These are phyloP conservation scores for Aspergillus ibericus DNA, from an alignment of 2,329 filamentous ascomycete species.

Conservation along the genomic window DNA sequence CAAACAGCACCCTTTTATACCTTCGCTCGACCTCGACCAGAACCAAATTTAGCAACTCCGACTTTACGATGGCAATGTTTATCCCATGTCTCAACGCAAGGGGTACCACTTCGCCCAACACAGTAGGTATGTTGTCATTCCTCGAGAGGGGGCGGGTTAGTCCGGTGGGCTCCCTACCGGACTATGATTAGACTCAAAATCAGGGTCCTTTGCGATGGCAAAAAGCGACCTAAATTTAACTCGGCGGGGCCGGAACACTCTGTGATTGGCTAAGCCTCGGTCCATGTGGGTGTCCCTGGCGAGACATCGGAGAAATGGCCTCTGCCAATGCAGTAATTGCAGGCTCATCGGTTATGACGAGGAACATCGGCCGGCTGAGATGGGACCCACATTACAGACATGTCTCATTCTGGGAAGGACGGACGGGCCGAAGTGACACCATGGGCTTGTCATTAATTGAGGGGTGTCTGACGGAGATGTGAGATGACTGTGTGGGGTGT, in stretches of 20 bases:
- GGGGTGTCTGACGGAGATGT: neutral
- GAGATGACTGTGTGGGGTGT: neutral
- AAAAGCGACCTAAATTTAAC: neutral
- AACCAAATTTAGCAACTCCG: neutral
- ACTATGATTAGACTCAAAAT: neutral
- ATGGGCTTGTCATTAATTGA: neutral
- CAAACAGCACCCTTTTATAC: neutral
- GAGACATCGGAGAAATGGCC: neutral
- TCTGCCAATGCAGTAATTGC: neutral
- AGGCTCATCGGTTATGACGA: neutral
- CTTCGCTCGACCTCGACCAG: neutral
- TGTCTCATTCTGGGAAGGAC: neutral
- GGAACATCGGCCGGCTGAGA: neutral
- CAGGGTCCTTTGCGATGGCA: neutral
- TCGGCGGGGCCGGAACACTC: neutral
- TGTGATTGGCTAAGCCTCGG: neutral
- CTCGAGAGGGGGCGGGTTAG: neutral
- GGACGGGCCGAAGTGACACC: neutral
- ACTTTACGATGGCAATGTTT: neutral
- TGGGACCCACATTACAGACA: neutral
- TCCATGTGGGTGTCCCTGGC: neutral
- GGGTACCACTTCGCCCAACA: neutral
- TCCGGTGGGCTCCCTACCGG: neutral
- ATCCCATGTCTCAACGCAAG: neutral
- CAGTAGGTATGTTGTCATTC: neutral